Conservation (phyloP, 2,329 filamentous ascomycete genomes). For the Aspergillus sojae region DNA sequence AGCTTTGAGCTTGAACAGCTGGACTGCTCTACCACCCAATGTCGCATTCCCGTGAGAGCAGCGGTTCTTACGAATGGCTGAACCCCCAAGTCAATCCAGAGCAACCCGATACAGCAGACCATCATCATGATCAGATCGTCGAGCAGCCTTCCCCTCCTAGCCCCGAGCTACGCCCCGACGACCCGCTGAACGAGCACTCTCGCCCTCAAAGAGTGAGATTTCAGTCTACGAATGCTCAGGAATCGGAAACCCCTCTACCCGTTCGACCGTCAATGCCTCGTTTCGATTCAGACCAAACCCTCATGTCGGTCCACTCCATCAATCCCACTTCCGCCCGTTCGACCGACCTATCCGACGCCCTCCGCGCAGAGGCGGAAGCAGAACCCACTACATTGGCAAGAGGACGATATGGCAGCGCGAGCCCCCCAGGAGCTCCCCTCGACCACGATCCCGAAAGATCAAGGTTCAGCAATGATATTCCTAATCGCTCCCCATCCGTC, state of each 20-base stretch:
- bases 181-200: neutral
- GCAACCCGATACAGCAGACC: neutral
- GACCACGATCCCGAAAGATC: neutral
- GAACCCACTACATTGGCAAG: neutral
- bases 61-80: neutral
- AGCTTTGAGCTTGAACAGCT: neutral
- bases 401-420: neutral
- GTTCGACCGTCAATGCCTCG: slow-evolving; percentile 14
- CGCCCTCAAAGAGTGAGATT: slow-evolving; percentile 24
- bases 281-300: slow-evolving; percentile 21
- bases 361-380: slow-evolving; percentile 5
- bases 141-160: slow-evolving; percentile 1
- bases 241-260: slow-evolving; percentile 9
- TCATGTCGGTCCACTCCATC: slow-evolving; percentile 17
- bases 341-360: slow-evolving; percentile 13
- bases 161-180: neutral
- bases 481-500: slow-evolving; percentile 22
- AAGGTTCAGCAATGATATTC: slow-evolving; percentile 6
- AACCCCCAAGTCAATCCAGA: neutral
- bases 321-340: slow-evolving; percentile 11
- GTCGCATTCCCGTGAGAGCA: slow-evolving; percentile 6
- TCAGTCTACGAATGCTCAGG: slow-evolving; percentile 20
- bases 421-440: neutral
- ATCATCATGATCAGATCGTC: slow-evolving; percentile 8
- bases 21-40: slow-evolving; percentile 3